Evolutionary conservation across 2,329 filamentous ascomycete species (phyloP).

Genomic region (Claviceps pusilla): DNA sequence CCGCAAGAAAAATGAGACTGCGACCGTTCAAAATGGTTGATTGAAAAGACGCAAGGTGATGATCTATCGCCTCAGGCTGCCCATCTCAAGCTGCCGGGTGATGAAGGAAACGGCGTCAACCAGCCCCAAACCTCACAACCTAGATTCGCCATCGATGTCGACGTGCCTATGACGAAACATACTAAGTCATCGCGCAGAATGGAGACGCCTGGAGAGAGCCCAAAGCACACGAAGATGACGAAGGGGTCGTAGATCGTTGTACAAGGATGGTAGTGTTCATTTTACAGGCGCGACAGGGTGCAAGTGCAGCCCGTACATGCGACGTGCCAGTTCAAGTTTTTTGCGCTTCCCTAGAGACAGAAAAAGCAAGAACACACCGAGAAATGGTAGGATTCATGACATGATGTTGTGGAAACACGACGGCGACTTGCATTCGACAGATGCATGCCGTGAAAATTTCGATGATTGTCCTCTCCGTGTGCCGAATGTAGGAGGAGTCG

Average conservation of each 20-base stretch:
- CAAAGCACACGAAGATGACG: background rate
- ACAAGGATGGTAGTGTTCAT: too few species aligned
- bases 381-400: background rate
- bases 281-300: too few species aligned
- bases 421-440: too few species aligned
- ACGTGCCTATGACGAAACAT: background rate
- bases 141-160: background rate
- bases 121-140: background rate
- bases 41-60: too few species aligned
- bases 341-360: background rate
- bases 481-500: too few species aligned
- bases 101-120: too few species aligned
- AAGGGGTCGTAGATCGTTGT: too few species aligned
- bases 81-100: too few species aligned
- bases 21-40: too few species aligned
- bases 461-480: too few species aligned
- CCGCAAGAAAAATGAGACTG: background rate
- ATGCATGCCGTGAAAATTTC: too few species aligned
- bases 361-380: background rate
- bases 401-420: background rate
- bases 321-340: background rate
- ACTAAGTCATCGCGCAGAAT: background rate
- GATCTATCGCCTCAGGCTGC: too few species aligned
- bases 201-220: background rate
- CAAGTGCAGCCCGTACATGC: background rate